These are phyloP conservation scores for Forsythia suspensa DNA, from an alignment of 257 asterid species.

Conservation along the genomic window DNA sequence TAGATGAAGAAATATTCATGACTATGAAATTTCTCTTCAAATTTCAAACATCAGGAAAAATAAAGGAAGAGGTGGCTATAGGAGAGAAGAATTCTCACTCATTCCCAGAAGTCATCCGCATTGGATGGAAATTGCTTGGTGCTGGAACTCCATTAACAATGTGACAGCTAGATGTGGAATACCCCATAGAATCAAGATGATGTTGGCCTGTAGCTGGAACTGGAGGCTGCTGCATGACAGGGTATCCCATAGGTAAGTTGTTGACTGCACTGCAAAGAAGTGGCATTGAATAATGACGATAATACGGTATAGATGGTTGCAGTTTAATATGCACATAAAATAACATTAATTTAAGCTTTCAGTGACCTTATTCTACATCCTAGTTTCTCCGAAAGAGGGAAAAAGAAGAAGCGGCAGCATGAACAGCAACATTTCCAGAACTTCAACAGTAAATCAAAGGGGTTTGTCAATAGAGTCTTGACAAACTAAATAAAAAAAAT, in stretches of 20 bases:
- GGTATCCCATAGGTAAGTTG: slow-evolving; percentile 80
- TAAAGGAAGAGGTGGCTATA: not conserved
- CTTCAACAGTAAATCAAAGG: not conserved
- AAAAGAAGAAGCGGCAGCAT: not conserved
- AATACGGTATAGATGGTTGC: not conserved
- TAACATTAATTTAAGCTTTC: not conserved
- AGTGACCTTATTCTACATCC: not conserved
- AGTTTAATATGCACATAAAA: not conserved
- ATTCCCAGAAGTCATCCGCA: slow-evolving; percentile 59
- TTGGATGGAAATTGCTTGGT: slow-evolving; percentile 55
- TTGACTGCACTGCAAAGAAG: slow-evolving; percentile 65
- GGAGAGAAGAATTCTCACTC: slow-evolving; percentile 42
- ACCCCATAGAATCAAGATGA: slow-evolving; percentile 56
- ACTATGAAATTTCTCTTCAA: not conserved
- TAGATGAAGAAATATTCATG: not conserved
- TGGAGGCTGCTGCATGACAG: slow-evolving; percentile 61
- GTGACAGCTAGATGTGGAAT: slow-evolving; percentile 47
- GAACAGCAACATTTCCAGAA: not conserved
- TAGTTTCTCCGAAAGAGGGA: not conserved
- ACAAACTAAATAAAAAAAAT: too few relatives aligned
- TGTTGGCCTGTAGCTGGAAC: slow-evolving; percentile 52
- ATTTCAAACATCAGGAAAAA: not conserved
- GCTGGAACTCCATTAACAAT: slow-evolving; percentile 69
- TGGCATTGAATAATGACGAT: slow-evolving; percentile 29
- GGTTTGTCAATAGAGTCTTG: not conserved